Base-by-base conservation (phyloP, 768 basidiomycete species). In the Naganishia vaughanmartiniae region DNA sequence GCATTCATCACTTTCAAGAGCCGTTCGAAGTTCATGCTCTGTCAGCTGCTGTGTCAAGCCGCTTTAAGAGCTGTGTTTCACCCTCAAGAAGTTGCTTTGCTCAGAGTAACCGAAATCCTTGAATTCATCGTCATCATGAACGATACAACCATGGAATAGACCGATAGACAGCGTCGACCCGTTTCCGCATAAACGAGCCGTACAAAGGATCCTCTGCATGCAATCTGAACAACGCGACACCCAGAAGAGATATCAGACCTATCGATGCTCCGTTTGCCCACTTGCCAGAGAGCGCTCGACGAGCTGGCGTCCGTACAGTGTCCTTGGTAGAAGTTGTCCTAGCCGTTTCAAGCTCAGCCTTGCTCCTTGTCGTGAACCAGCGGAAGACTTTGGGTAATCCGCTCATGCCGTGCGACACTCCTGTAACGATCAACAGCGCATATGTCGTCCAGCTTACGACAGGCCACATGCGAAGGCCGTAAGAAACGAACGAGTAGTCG, bases 401-500 rank as follows among this genome's bases (percentile, higher is more conserved):
- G 21, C 26, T 31, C 24, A 54, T 15, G 30, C 33, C 26, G n/a
- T 66, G 65, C 30, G n/a, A 51, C 24, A 66, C 53, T 26, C 65
- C 65, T 10, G n/a, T 34, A 1, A n/a, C 65, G 48, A 53, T 33
- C 46, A 66, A 48, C 9, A 33, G 5, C 9, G 53, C 31, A 34
- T 66, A 66, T 21, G 30, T 36, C 53, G 65, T 66, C 65, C 65
- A 66, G 31, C 53, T 66, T n/a, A 66, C 53, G n/a, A 53, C 15
- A 14, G 65, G 48, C 65, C 65, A 66, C 48, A 33, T 34, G 30
- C 48, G 24, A 14, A 92, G 79, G 2, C 86, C 89, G 6, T 85
- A 84, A 77, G 92, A 92, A 69, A 93, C 90, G 78, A 88, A 92
- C 73, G 92, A 89, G 77, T 86, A 93, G 80, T 91, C 88, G 45